Percentiles rank a stretch among this genome's conserved stretches.
phyloP scores from a whole-genome alignment of 129 eudicot genomes.

The Chrysanthemum seticuspe region DNA sequence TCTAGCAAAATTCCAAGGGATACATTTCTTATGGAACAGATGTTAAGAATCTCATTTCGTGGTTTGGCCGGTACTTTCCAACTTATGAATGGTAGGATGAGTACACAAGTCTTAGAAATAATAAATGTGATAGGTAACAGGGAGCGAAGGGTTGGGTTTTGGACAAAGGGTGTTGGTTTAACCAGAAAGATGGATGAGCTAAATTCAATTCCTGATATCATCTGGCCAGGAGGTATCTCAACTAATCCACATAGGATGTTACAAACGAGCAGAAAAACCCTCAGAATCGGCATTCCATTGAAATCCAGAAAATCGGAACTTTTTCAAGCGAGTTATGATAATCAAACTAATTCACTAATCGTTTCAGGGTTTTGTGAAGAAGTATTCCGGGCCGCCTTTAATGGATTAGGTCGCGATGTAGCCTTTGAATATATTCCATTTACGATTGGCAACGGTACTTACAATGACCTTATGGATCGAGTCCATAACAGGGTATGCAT shows the following conservation, averaged over 20 bases:
- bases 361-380: conserved; percentile 36
- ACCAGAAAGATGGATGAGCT: conserved; percentile 4
- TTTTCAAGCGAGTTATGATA: conserved; percentile 14
- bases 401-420: neutral
- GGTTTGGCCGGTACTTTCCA: conserved; percentile 45
- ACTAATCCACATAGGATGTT: conserved; percentile 28
- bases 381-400: conserved; percentile 32
- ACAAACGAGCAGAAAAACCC: conserved; percentile 20
- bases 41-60: conserved; percentile 23
- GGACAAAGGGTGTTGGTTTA: conserved; percentile 29
- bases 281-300: conserved; percentile 41
- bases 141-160: conserved; percentile 24
- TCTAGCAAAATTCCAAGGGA: conserved; percentile 7
- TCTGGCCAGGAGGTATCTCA: conserved; percentile 41
- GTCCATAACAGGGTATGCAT: conserved; percentile 13
- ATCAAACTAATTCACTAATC: conserved; percentile 6
- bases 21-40: conserved; percentile 23
- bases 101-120: conserved; percentile 22
- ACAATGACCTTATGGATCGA: conserved; percentile 14
- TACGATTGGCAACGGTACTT: conserved; percentile 17
- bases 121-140: conserved; percentile 34
- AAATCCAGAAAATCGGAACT: neutral
- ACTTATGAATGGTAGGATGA: conserved; percentile 21
- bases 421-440: conserved; percentile 15
- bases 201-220: conserved; percentile 13